Evolutionary conservation across 2,329 filamentous ascomycete species (phyloP).

Genomic region (Xylaria sp.): DNA sequence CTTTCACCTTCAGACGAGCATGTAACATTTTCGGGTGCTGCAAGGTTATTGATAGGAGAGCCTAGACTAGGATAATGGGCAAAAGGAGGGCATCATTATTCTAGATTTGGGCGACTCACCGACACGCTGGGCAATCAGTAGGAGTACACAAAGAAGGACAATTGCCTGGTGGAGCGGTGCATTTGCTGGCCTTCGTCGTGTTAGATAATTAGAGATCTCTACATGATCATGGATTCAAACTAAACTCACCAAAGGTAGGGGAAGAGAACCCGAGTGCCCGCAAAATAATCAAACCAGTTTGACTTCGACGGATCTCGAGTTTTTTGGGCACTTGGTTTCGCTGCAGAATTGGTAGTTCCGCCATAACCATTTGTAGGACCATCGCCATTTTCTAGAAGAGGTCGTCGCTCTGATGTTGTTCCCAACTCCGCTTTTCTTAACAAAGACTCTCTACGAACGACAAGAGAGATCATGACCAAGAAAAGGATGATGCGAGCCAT

Average conservation of each 20-base stretch:
- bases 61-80: neutral
- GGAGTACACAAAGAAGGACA: conserved; percentile 54
- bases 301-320: conserved; percentile 39
- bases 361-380: conserved; percentile 48
- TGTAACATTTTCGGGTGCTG: neutral
- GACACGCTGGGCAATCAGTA: conserved; percentile 55
- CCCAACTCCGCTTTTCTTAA: conserved; percentile 48
- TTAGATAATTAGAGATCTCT: conserved; percentile 34
- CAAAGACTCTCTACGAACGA: conserved; percentile 50
- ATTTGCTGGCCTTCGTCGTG: conserved; percentile 53
- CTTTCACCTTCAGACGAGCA: neutral
- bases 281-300: conserved; percentile 59
- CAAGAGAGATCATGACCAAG: conserved; percentile 50
- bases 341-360: conserved; percentile 21
- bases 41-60: neutral
- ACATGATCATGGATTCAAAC: neutral
- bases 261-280: conserved; percentile 57
- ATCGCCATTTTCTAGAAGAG: conserved; percentile 55
- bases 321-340: conserved; percentile 29
- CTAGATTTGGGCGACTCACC: conserved; percentile 18
- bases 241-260: conserved; percentile 56
- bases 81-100: neutral
- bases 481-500: conserved; percentile 50
- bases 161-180: conserved; percentile 54
- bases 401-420: conserved; percentile 51